A percentile compares a stretch with the other conserved stretches of the same genome.
Evolutionary conservation across 257 asterid species (phyloP).

Genomic region (Phtheirospermum japonicum): DNA sequence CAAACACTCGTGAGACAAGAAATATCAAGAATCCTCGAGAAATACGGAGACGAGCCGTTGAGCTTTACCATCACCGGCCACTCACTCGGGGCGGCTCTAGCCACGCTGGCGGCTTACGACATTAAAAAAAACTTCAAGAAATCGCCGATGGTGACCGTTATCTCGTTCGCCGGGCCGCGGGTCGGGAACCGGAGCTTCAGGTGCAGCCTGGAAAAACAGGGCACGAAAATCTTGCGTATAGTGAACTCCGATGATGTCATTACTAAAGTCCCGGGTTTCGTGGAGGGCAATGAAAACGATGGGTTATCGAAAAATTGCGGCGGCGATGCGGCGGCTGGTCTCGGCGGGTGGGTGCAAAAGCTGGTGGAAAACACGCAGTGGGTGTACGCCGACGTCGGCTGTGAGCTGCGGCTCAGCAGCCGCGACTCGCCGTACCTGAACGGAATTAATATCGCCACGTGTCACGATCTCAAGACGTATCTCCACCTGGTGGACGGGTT

Average conservation of each 20-base stretch:
- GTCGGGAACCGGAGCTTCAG: slow-evolving; percentile 85
- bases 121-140: slow-evolving; percentile 48
- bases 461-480: slow-evolving; percentile 86
- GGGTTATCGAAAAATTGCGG: background rate
- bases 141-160: slow-evolving; percentile 64
- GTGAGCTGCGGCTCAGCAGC: slow-evolving; percentile 90
- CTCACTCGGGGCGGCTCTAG: slow-evolving; percentile 92
- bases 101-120: slow-evolving; percentile 83
- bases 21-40: slow-evolving; percentile 39
- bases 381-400: slow-evolving; percentile 94
- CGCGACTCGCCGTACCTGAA: slow-evolving; percentile 56
- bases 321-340: slow-evolving; percentile 18
- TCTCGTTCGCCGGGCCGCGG: slow-evolving; percentile 91
- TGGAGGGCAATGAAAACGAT: slow-evolving; percentile 24
- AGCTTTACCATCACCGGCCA: slow-evolving; percentile 94
- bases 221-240: slow-evolving; percentile 71
- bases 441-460: slow-evolving; percentile 49
- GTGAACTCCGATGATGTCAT: slow-evolving; percentile 82
- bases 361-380: slow-evolving; percentile 61
- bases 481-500: slow-evolving; percentile 70
- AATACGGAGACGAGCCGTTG: slow-evolving; percentile 50
- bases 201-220: slow-evolving; percentile 55
- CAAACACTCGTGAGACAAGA: slow-evolving; percentile 51
- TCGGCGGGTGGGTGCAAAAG: slow-evolving; percentile 50
- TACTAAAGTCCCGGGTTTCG: slow-evolving; percentile 86